A percentile compares a stretch with the other conserved stretches of the same genome.
These are phyloP conservation scores for Draba incana DNA, from an alignment of 345 rosid genomes.

Conservation along the genomic window DNA sequence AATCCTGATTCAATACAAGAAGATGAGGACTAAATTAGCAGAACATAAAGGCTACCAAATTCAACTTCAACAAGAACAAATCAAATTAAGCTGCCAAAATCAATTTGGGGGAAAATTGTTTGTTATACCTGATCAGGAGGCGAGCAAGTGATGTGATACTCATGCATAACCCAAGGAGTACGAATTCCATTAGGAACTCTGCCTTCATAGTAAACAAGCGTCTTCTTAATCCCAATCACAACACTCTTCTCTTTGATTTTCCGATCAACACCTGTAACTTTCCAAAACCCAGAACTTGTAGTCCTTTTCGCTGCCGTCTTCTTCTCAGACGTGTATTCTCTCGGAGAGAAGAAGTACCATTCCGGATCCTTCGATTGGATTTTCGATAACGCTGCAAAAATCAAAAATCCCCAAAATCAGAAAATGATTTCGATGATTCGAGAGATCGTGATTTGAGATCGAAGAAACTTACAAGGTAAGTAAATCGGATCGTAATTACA, in stretches of 20 bases:
- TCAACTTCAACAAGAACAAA: too few relatives aligned
- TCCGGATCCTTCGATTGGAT: slow-evolving; percentile 26
- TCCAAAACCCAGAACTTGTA: slow-evolving; percentile 50
- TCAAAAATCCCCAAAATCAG: neutral
- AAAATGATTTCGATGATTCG: slow-evolving; percentile 6
- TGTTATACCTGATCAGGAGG: slow-evolving; percentile 11
- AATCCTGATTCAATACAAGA: neutral
- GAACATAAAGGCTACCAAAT: too few relatives aligned
- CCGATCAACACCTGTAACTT: slow-evolving; percentile 47
- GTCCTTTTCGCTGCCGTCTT: slow-evolving; percentile 38
- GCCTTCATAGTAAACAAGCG: slow-evolving; percentile 42
- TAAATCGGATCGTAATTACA: slow-evolving; percentile 36
- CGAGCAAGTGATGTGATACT: slow-evolving; percentile 41
- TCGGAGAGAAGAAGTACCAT: slow-evolving; percentile 49
- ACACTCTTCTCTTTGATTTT: slow-evolving; percentile 20
- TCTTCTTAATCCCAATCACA: slow-evolving; percentile 52
- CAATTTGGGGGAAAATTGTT: too few relatives aligned
- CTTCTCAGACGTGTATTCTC: slow-evolving; percentile 12
- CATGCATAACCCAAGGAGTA: slow-evolving; percentile 44
- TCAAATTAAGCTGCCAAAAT: too few relatives aligned
- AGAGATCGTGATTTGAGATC: neutral
- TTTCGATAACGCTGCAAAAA: slow-evolving; percentile 26
- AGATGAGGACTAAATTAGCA: neutral
- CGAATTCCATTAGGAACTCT: neutral
- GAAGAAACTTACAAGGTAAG: slow-evolving; percentile 43